Evolutionary conservation across 305 asterid species (phyloP), one percentile per base, ranked within the genome.

Genomic region (Fraxinus velutina): DNA sequence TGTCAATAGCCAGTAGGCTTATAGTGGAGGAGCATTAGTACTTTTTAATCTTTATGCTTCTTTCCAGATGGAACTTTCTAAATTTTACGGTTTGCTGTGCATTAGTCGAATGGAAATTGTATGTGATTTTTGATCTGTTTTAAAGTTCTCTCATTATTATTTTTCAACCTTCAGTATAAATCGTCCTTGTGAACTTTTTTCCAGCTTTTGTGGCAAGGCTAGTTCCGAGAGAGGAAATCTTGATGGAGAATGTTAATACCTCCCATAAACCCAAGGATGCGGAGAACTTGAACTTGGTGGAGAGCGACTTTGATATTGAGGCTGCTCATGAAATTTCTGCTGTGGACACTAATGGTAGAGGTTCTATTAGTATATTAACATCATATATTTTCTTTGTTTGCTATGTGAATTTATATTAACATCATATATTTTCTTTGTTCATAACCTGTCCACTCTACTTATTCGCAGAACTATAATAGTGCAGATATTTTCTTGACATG

Each of bases 141-240:
- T 44, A 22, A 62, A 64, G 72, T 57, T 62, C 34, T 72, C 21
- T 22, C 34, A 9, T 7, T 37, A 55, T 22, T 75, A 21, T 36
- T 37, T 73, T 3, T 36, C 50, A 47, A 19, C 30, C 47, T 60
- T 42, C 21, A 24, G 64, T 24, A 71, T 37, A 29, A 78, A 6
- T 21, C 27, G 75, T 68, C 17, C 29, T 10, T 22, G 52, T 2
- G 12, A 19, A 73, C 72, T 27, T 19, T 52, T 70, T 85, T 86
- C 80, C 93, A 95, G 99, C 97, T 79, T 93, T 92, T 27, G 91
- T 89, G 78, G 87, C 86, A 22, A 92, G 86, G 87, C 81, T 91
- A 78, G 79, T 84, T 73, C 75, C 84, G 1, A 84, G 88, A 76
- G 89, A 83, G 17, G 91, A 70, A 64, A 72, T 74, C 44, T 47